These are phyloP conservation scores for Pyrrhoderma lamaoense DNA, from an alignment of 1,284 basidiomycete species.

Conservation along the genomic window DNA sequence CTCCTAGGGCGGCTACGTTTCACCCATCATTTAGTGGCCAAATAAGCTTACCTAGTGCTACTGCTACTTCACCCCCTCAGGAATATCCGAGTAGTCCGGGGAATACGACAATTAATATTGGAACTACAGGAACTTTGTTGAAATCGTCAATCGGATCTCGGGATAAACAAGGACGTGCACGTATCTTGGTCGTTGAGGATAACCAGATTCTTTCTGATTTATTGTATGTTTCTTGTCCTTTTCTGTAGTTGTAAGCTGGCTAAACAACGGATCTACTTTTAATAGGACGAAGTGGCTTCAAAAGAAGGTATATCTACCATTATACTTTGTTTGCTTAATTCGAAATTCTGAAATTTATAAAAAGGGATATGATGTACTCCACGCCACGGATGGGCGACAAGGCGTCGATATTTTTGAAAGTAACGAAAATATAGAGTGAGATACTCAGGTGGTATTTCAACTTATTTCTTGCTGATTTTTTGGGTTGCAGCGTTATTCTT, in stretches of 20 bases:
- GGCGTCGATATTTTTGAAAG: constrained; percentile 73
- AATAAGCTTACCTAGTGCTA: background rate
- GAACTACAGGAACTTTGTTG: constrained; percentile 51
- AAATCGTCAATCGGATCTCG: constrained; percentile 50
- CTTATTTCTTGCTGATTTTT: constrained; percentile 13
- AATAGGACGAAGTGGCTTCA: constrained; percentile 71
- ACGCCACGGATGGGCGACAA: constrained; percentile 78
- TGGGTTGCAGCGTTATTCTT: constrained; percentile 68
- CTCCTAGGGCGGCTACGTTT: constrained; percentile 13
- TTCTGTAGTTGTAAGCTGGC: constrained; percentile 1
- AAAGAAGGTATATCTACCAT: constrained; percentile 52
- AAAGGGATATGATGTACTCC: constrained; percentile 70
- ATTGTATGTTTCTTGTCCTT: constrained; percentile 37
- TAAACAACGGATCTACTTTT: constrained; percentile 10
- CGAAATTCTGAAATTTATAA: constrained; percentile 16
- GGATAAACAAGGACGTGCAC: constrained; percentile 35
- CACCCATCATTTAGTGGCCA: constrained; percentile 8
- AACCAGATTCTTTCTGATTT: constrained; percentile 69
- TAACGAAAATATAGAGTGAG: constrained; percentile 72
- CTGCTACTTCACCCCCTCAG: constrained; percentile 10
- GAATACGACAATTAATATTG: constrained; percentile 44
- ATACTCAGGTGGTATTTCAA: constrained; percentile 18
- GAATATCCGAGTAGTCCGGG: constrained; percentile 18
- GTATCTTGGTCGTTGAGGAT: constrained; percentile 79
- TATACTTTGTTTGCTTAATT: constrained; percentile 6